Conservation (phyloP, 2,329 filamentous ascomycete species). For the Pseudogymnoascus destructans region DNA sequence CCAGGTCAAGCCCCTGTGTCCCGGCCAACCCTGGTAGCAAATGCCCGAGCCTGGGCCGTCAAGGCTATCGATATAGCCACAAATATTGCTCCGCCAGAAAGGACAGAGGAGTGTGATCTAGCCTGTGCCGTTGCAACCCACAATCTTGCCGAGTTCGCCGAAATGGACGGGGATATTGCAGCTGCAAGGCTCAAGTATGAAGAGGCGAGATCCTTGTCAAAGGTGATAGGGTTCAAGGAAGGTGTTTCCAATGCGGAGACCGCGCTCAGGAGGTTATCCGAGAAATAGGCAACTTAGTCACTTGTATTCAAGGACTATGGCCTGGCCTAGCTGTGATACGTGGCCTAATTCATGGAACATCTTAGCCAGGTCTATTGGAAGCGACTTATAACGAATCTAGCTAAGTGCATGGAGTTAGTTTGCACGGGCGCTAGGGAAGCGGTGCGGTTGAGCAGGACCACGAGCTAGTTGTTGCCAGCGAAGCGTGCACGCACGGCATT, state of each 20-base stretch:
- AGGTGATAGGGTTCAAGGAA: constrained; percentile 37
- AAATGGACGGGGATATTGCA: constrained; percentile 52
- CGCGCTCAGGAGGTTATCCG: constrained; percentile 30
- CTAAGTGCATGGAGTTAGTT: constrained; percentile 1
- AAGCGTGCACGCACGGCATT: background rate
- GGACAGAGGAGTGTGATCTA: constrained; percentile 68
- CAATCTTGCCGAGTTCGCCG: constrained; percentile 74
- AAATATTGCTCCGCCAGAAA: constrained; percentile 49
- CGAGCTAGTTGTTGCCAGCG: background rate
- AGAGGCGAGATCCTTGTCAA: constrained; percentile 52
- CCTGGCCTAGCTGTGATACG: background rate
- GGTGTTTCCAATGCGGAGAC: constrained; percentile 40
- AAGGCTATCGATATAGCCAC: constrained; percentile 59
- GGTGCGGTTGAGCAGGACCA: background rate
- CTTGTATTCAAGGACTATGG: background rate
- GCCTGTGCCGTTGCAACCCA: constrained; percentile 75
- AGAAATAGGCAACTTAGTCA: background rate
- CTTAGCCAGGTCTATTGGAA: background rate
- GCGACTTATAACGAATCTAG: background rate
- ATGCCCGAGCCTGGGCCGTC: constrained; percentile 64
- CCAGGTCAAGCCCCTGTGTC: constrained; percentile 33
- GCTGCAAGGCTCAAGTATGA: constrained; percentile 56
- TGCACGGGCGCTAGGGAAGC: background rate
- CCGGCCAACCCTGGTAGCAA: constrained; percentile 49
- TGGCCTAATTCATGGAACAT: background rate